Evolutionary conservation across 129 eudicot genomes (phyloP), one percentile per base, ranked within the genome.

Genomic region (Daucus carota): DNA sequence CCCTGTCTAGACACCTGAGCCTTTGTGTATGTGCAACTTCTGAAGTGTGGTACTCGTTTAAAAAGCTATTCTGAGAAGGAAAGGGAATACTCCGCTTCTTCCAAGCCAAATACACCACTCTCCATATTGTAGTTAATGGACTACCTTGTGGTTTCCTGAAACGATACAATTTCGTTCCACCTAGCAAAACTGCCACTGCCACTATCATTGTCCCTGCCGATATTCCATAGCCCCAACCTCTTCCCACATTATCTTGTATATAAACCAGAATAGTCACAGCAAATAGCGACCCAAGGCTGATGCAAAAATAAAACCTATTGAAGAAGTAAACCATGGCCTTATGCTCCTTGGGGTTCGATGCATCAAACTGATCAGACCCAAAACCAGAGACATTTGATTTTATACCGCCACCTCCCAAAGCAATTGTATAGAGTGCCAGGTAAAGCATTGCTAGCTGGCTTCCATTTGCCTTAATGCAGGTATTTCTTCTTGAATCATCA

Each of bases 301-400:
- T 76, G 83, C 92, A 84, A 78, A 91, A 91, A 50, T 91, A 94
- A 79, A 94, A 94, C 63, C 98, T 82, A 54, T 89, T 94, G 85
- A 94, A 94, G 82, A 94, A 94, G 82, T 86, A 91, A 59, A 89
- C 78, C 98, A 94, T 94, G 62, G 87, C 79, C 83, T 87, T 91
- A 77, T 87, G 93, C 73, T 94, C 97, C 75, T 86, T 85, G 0
- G 98, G 96, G 54, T 89, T 77, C 1, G 91, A 82, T 45, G 80
- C 47, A 80, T 94, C 98, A 70, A 94, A 94, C 79, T 94, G 98
- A 77, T 94, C 98, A 1, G 98, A 87, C 28, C 98, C 98, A 24
- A 94, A 94, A 34, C 98, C 98, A 1, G 98, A 94, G 78, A 94
- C 98, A 41, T 94, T 94, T 18, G 98, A 89, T 76, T 94, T 94